Conservation (phyloP, 345 rosid species). For the Eucalyptus marginata region DNA sequence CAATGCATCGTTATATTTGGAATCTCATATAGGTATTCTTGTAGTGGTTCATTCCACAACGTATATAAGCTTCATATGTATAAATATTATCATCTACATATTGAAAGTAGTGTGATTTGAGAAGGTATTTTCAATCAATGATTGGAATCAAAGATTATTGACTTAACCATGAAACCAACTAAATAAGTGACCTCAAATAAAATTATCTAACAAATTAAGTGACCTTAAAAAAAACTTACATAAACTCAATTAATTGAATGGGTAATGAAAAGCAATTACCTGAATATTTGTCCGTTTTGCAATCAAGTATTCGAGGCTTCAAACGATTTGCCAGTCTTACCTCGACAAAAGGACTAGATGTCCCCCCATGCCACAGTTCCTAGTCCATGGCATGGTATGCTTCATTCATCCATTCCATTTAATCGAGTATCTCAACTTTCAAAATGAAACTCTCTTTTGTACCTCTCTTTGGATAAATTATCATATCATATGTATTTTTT, state of each 20-base stretch:
- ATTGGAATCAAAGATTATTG: neutral
- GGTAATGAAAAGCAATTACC: neutral
- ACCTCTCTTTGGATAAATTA: neutral
- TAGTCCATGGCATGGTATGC: neutral
- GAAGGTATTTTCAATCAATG: rapidly evolving
- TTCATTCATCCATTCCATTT: neutral
- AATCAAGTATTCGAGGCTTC: neutral
- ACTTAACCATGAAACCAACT: neutral
- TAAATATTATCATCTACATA: neutral
- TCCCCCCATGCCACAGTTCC: neutral
- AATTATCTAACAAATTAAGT: neutral
- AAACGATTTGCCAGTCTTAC: rapidly evolving
- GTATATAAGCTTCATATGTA: too few relatives aligned
- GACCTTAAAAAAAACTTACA: neutral
- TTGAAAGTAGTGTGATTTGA: neutral
- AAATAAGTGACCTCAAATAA: neutral
- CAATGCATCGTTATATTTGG: neutral
- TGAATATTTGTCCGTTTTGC: neutral
- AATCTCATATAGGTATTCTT: too few relatives aligned
- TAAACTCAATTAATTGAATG: neutral
- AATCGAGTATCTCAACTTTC: neutral
- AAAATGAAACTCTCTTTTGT: neutral
- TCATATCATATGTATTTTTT: neutral
- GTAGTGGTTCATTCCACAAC: too few relatives aligned
- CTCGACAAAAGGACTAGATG: neutral